Percentiles rank a stretch among this genome's conserved stretches.
Evolutionary conservation across 2,329 filamentous ascomycete genomes (phyloP).

Genomic region (Aspergillus clavatus): DNA sequence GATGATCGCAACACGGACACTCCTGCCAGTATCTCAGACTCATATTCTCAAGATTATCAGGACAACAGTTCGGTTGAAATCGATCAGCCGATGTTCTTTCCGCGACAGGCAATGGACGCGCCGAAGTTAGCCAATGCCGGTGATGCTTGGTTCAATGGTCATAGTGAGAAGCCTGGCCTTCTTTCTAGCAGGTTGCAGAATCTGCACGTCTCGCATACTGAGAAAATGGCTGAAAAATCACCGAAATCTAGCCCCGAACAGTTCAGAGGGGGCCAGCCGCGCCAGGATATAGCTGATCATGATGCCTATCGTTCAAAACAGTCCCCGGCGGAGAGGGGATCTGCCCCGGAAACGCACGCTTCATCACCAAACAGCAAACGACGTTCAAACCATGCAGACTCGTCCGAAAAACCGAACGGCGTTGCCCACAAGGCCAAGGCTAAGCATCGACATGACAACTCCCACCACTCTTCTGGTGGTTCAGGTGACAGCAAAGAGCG

Average conservation of each 20-base stretch:
- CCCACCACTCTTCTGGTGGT: conserved; percentile 15
- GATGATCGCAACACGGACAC: conserved; percentile 36
- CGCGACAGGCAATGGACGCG: conserved; percentile 23
- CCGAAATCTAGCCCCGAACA: conserved; percentile 23
- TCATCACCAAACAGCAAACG: conserved; percentile 30
- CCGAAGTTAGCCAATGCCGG: conserved; percentile 13
- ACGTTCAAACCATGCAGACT: conserved; percentile 28
- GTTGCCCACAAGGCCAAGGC: conserved; percentile 30
- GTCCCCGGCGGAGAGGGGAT: conserved; percentile 23
- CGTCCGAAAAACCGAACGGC: conserved; percentile 33
- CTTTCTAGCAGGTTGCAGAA: conserved; percentile 37
- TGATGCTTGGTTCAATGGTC: conserved; percentile 21
- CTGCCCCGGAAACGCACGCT: conserved; percentile 28
- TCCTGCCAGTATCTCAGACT: conserved; percentile 35
- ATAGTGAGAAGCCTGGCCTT: conserved; percentile 27
- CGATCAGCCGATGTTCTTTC: conserved; percentile 26
- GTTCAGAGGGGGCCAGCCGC: conserved; percentile 15
- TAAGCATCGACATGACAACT: conserved; percentile 30
- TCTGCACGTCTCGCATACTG: conserved; percentile 34
- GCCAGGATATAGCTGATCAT: conserved; percentile 23
- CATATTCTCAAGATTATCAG: conserved; percentile 36
- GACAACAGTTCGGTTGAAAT: conserved; percentile 35
- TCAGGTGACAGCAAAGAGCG: conserved; percentile 27
- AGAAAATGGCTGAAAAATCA: conserved; percentile 24
- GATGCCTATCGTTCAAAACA: conserved; percentile 27